Evolutionary conservation across 164 flowering plant species (phyloP), one percentile per base, ranked within the genome.

Genomic region (Nymphaea thermarum): DNA sequence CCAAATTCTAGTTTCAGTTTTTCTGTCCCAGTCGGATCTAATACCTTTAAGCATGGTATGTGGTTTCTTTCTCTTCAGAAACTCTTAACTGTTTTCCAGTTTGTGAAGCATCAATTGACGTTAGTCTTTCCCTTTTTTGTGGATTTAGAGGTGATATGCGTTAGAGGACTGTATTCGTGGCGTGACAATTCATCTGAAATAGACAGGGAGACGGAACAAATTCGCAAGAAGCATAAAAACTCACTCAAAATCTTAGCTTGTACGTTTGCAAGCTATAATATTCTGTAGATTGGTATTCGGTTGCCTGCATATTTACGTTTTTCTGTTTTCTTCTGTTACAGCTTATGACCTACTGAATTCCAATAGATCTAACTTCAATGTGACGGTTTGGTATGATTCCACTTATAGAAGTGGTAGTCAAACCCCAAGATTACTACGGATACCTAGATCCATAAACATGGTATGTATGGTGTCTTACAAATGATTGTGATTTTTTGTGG

Each of bases 341-440:
- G 99, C 87, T n/a, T 95, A 84, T 82, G 99, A 95, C 82, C 82
- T 90, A 82, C 71, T 83, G 63, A 80, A 95, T 76, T 77, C 98
- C 53, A 75, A 83, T 72, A 68, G 45, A 60, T 83, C 71, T 66
- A 82, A 67, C 60, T 90, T 90, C 67, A 91, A 90, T 70, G 85
- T 88, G 72, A 90, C 67, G 70, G 75, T 91, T 70, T 91, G 98
- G 98, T 91, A 95, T 80, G 91, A 95, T 70, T 81, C 96, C 63
- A 87, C 94, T 17, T 83, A 84, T 66, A 82, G 80, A 70, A 41
- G 84, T 44, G 85, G 84, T n/a, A 65, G 42, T 67, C 1, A 36
- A 44, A 74, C 83, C n/a, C 57, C 73, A 42, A 72, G 62, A 43
- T 74, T 89, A 77, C 69, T 78, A 66, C 86, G 97, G 42, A 84